Evolutionary conservation across 2,329 filamentous ascomycete genomes (phyloP).

Genomic region (Aspergillus persii): DNA sequence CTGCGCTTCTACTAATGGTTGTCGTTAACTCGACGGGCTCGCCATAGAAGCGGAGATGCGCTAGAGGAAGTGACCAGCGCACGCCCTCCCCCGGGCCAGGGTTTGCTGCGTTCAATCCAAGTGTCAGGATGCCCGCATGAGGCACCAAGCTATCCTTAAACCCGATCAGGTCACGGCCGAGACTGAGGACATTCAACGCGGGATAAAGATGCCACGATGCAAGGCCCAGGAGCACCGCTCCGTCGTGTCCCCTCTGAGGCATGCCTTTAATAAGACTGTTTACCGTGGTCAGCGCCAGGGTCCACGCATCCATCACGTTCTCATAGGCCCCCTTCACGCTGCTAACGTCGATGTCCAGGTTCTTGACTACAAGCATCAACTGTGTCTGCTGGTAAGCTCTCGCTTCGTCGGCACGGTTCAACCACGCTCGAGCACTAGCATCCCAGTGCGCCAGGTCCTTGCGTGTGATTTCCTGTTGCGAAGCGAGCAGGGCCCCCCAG

Average conservation of each 20-base stretch:
- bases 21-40: not conserved
- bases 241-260: conserved; percentile 6
- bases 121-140: conserved; percentile 2
- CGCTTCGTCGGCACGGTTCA: conserved; percentile 7
- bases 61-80: conserved; percentile 11
- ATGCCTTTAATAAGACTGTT: conserved; percentile 3
- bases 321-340: not conserved
- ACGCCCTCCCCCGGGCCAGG: conserved; percentile 6
- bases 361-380: conserved; percentile 7
- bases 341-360: conserved; percentile 6
- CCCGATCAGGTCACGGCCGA: not conserved
- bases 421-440: conserved; percentile 9
- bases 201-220: conserved; percentile 13
- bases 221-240: conserved; percentile 3
- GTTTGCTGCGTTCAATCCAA: conserved; percentile 3
- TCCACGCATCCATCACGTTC: conserved; percentile 6
- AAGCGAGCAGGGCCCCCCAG: conserved; percentile 1
- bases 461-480: conserved; percentile 3
- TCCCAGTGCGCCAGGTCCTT: conserved; percentile 5
- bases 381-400: conserved; percentile 1
- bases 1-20: not conserved
- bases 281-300: conserved; percentile 1
- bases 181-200: conserved; percentile 2
- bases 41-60: conserved; percentile 10
- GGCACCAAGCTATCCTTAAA: conserved; percentile 2